Base-by-base conservation (phyloP, 2,329 filamentous ascomycete genomes). In the Alternaria sp. region DNA sequence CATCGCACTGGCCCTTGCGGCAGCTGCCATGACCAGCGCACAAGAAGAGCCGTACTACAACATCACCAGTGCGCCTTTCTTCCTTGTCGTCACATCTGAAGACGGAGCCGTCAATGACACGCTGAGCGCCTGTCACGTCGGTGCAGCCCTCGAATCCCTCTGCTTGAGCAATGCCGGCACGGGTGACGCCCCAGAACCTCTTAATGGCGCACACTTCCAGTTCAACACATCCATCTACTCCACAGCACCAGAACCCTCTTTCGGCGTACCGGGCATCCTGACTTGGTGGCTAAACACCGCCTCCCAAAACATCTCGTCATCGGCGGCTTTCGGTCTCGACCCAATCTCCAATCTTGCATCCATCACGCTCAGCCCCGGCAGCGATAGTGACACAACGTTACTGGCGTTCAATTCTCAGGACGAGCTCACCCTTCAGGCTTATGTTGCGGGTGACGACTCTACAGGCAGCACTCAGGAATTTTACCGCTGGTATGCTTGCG, bases 81-180 rank as follows among this genome's bases (percentile, higher is more conserved):
- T 76, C 29, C 75, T 84, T 23, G 63, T 78, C 41, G 58, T 82
- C 37, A 51, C 70, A 33, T 80, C 80, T 23, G 49, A 68, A 2
- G 78, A 82, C 56, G 60, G 66, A 5, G 72, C 74, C 2, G 61
- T 79, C 52, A 75, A 82, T 48, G 77, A 77, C 54, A 70, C 73
- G 6, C 76, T 83, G 14, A 67, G 65, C 5, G 68, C 81, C 54
- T 84, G 81, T 70, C 81, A 83, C 66, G 75, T 78, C 58, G 82
- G 82, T 29, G 81, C 82, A 21, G 81, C 77, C 4, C 81, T 83
- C 52, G 81, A 83, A 65, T 77, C 72, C 10, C 77, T 83, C 54
- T 83, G 82, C 61, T 60, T 80, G 17, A 66, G 67, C 58, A 65
- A 46, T 58, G 67, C 41, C 33, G 55, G 49, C 48, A 60, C 65